A percentile compares a stretch with the other conserved stretches of the same genome.
Evolutionary conservation across 352 stramenopile species (phyloP).

Genomic region (Phytophthora niederhauseri): DNA sequence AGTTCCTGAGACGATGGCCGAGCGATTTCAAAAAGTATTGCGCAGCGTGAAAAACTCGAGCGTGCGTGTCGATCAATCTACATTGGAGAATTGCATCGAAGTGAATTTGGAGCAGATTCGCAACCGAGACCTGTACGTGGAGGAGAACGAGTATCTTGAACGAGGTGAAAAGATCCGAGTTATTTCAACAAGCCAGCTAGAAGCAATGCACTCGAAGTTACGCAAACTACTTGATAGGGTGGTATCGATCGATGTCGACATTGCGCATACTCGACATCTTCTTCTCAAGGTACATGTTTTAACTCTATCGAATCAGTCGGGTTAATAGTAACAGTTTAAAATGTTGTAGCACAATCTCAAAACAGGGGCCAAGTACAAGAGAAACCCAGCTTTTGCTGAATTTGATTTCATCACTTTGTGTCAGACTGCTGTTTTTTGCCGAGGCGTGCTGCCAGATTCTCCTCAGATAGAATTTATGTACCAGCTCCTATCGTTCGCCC

Average conservation of each 20-base stretch:
- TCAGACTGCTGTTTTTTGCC: no score
- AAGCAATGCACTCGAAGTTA: background rate
- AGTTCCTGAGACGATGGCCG: no score
- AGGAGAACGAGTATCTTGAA: background rate
- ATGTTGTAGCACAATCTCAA: background rate
- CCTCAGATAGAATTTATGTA: no score
- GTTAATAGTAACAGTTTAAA: no score
- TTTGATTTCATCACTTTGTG: no score
- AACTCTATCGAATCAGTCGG: no score
- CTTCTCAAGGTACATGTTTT: background rate
- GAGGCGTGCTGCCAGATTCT: no score
- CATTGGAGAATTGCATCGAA: background rate
- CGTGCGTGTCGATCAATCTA: background rate
- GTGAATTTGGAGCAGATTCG: background rate
- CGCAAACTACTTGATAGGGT: background rate
- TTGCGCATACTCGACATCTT: background rate
- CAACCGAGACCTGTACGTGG: background rate
- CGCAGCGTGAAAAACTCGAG: background rate
- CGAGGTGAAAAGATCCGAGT: background rate
- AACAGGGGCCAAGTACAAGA: no score
- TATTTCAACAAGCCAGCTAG: background rate
- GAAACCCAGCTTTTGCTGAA: no score
- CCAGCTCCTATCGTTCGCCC: no score
- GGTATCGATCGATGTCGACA: background rate
- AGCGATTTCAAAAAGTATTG: no score